phyloP scores from a whole-genome alignment of 2,329 filamentous ascomycete genomes.

The Aspergillus alliaceus region DNA sequence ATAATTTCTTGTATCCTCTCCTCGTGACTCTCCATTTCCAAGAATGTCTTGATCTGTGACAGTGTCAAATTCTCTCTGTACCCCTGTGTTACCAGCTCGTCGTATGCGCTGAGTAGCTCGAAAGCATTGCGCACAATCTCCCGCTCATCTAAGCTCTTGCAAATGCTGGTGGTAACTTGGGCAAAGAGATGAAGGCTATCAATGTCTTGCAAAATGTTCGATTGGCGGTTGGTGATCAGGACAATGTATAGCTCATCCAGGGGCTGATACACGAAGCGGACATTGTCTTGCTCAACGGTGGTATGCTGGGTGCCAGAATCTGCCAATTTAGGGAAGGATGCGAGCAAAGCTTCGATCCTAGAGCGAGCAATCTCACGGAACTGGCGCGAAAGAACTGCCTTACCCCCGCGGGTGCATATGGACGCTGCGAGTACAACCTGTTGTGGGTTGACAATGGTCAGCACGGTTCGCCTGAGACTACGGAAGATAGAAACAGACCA shows the following conservation, averaged over 20 bases:
- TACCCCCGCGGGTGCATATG: slow-evolving; percentile 97
- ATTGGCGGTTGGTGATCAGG: slow-evolving; percentile 98
- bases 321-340: slow-evolving; percentile 95
- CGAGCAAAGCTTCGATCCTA: slow-evolving; percentile 91
- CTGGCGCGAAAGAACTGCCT: slow-evolving; percentile 95
- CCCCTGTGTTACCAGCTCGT: slow-evolving; percentile 92
- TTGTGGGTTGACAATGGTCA: slow-evolving; percentile 24
- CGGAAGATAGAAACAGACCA: not conserved
- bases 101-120: slow-evolving; percentile 92
- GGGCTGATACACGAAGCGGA: slow-evolving; percentile 98
- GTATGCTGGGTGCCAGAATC: slow-evolving; percentile 96
- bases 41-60: slow-evolving; percentile 96
- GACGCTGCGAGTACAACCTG: slow-evolving; percentile 98
- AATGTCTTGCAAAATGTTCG: slow-evolving; percentile 98
- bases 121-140: slow-evolving; percentile 95
- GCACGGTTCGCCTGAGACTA: not conserved
- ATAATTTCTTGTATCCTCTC: slow-evolving; percentile 99
- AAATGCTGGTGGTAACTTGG: slow-evolving; percentile 94
- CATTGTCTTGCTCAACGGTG: slow-evolving; percentile 97
- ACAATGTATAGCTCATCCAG: slow-evolving; percentile 99
- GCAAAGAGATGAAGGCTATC: slow-evolving; percentile 97
- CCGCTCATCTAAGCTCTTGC: slow-evolving; percentile 91
- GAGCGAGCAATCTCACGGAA: slow-evolving; percentile 98
- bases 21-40: slow-evolving; percentile 99
- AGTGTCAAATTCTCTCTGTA: slow-evolving; percentile 96